Evolutionary conservation across 345 rosid genomes (phyloP), one percentile per base, ranked within the genome.

Genomic region (Melastoma malabathricum): DNA sequence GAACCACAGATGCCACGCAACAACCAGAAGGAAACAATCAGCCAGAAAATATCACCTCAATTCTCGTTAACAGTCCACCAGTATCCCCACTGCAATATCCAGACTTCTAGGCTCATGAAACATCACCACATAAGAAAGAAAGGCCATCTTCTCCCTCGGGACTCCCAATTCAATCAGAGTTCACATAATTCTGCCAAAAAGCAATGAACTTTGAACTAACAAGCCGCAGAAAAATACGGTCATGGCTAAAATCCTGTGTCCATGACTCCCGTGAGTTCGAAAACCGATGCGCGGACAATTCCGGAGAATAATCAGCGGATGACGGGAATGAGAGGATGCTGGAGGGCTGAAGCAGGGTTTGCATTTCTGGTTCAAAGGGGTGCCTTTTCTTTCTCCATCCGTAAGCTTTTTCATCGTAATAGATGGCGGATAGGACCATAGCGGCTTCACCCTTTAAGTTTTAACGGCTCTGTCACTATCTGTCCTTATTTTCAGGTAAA

Each of bases 61-160:
- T 78, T 62, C 98, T 63, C 3, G 98, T 78, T 19, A 90, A 78
- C 43, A 83, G 83, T 3, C 96, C 98, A 18, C 92, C 96, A 12
- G 96, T 82, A 59, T 83, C 83, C 83, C 98, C 98, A 86, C 71
- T 86, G 86, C 19, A 77, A 76, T 46, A 90, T 73, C 68, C 75
- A 73, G 46, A 86, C 86, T 74, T 86, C 83, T 49, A 50, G 98
- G 92, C 59, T 83, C 84, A 18, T 41, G 55, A 41, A 43, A 41
- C 15, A 41, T 14, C 34, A 55, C 53, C 46, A 18, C 46, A 44
- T 61, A 14, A 44, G 13, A 2, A 43, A 54, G 50, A 41, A 52
- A 60, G 48, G 15, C 14, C 16, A 4, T 13, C 5, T 47, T 64
- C 50, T 49, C 56, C 44, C 29, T 14, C 10, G 47, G 31, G 63